These are phyloP conservation scores for Cupressus sempervirens DNA, from an alignment of 75 land plant species.

Conservation along the genomic window DNA sequence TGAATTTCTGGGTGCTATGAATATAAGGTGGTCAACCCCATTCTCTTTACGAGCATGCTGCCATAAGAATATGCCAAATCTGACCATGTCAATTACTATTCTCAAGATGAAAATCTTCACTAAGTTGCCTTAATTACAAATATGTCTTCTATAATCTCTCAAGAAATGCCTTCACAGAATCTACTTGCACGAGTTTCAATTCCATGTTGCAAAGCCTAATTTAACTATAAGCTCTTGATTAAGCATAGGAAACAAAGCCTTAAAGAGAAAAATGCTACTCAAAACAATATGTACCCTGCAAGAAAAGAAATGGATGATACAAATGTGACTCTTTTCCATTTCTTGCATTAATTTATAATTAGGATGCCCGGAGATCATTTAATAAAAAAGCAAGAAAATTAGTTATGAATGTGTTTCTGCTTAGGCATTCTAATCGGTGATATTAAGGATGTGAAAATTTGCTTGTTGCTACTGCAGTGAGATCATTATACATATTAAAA, in stretches of 20 bases:
- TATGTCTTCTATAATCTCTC: neutral
- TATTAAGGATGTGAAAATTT: neutral
- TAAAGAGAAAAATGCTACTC: neutral
- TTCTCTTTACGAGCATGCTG: neutral
- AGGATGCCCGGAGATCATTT: neutral
- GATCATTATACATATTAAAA: too few relatives aligned
- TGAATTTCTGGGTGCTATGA: neutral
- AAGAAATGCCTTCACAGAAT: neutral
- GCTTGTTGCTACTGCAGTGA: neutral
- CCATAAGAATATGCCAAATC: neutral
- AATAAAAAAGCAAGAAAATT: neutral
- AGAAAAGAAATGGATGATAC: neutral
- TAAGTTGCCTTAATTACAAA: neutral
- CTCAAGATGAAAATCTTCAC: neutral
- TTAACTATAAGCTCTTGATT: neutral
- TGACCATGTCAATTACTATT: neutral
- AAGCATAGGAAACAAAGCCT: neutral
- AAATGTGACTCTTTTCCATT: neutral
- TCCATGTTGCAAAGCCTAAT: neutral
- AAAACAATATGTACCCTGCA: neutral
- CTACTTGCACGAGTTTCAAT: neutral
- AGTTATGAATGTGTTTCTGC: neutral
- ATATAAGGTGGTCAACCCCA: neutral
- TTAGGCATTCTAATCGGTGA: neutral
- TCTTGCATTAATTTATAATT: neutral